Percentiles rank a stretch among this genome's conserved stretches.
Evolutionary conservation across 2,329 filamentous ascomycete species (phyloP).

Genomic region (Plectosphaerella cucumerina): DNA sequence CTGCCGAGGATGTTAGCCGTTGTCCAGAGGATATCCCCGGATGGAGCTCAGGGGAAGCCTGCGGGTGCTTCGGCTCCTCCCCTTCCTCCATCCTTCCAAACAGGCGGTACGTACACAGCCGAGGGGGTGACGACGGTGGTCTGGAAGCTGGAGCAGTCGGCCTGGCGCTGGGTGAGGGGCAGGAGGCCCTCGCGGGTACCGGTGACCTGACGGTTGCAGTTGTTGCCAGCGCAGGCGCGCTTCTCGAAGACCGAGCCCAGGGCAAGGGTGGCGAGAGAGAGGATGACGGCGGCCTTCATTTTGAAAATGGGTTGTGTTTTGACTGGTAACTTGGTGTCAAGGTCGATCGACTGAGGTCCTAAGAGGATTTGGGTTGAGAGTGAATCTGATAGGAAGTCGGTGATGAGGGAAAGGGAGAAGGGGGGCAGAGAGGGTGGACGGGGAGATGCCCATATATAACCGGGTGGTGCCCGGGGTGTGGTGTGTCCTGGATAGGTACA

Average conservation of each 20-base stretch:
- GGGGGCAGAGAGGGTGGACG: slow-evolving; percentile 3
- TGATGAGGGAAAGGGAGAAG: slow-evolving; percentile 11
- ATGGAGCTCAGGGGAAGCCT: neutral
- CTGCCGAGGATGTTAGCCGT: slow-evolving; percentile 10
- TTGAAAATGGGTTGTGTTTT: slow-evolving; percentile 17
- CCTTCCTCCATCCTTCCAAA: too few relatives aligned
- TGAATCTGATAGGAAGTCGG: slow-evolving; percentile 15
- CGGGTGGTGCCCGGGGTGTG: neutral
- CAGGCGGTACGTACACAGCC: too few relatives aligned
- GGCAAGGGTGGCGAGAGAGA: slow-evolving; percentile 31
- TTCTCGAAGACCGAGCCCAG: slow-evolving; percentile 28
- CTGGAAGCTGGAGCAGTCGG: slow-evolving; percentile 37
- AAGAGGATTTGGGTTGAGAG: slow-evolving; percentile 10
- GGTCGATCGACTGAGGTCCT: slow-evolving; percentile 14
- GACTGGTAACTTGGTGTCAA: neutral
- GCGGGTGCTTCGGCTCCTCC: neutral
- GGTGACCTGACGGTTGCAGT: slow-evolving; percentile 42
- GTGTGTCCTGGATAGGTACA: too few relatives aligned
- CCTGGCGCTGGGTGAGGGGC: slow-evolving; percentile 27
- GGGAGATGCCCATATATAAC: slow-evolving; percentile 12
- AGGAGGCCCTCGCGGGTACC: slow-evolving; percentile 33
- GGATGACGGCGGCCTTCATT: slow-evolving; percentile 36
- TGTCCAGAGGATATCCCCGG: neutral
- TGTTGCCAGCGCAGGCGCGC: slow-evolving; percentile 36
- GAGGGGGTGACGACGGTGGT: slow-evolving; percentile 33